Percentiles rank a stretch among this genome's conserved stretches.
Conservation (phyloP, 208 protist genomes). For the Acanthamoeba lenticulata region DNA sequence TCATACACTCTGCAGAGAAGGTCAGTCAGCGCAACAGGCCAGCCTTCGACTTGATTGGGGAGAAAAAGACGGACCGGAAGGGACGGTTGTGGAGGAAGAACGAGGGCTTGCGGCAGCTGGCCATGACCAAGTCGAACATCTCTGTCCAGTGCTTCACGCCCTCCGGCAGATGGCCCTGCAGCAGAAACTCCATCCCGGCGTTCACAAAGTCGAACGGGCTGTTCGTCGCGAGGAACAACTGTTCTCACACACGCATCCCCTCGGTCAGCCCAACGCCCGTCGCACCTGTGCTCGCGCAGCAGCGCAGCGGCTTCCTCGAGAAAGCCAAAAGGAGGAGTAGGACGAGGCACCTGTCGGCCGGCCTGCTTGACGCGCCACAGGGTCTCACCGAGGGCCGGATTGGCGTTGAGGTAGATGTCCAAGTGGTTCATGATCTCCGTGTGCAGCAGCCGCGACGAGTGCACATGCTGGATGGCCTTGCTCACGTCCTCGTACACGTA, state of each 20-base stretch:
- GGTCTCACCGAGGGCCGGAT: constrained; percentile 70
- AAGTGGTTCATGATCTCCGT: constrained; percentile 73
- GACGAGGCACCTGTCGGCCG: constrained; percentile 2
- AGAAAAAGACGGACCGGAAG: constrained; percentile 53
- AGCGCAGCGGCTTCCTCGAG: too few species aligned
- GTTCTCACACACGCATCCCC: too few species aligned
- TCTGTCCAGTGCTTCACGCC: constrained; percentile 72
- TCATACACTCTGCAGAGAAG: background rate
- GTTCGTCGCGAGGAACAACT: constrained; percentile 78
- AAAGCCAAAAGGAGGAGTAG: background rate
- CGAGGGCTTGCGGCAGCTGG: constrained; percentile 71
- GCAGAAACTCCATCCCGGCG: constrained; percentile 71
- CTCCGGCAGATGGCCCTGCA: constrained; percentile 33
- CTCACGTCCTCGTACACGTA: constrained; percentile 60
- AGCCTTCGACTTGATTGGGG: background rate
- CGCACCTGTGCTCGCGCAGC: background rate
- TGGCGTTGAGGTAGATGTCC: constrained; percentile 70
- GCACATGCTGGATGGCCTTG: constrained; percentile 46
- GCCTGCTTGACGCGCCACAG: constrained; percentile 64
- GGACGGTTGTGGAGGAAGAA: constrained; percentile 75
- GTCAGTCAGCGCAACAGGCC: background rate
- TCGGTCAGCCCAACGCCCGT: background rate
- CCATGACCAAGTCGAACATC: constrained; percentile 76
- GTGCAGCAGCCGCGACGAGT: constrained; percentile 65
- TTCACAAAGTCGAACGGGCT: constrained; percentile 75